Conservation (phyloP, 2,329 filamentous ascomycete genomes). For the Lasiodiplodia gonubiensis region DNA sequence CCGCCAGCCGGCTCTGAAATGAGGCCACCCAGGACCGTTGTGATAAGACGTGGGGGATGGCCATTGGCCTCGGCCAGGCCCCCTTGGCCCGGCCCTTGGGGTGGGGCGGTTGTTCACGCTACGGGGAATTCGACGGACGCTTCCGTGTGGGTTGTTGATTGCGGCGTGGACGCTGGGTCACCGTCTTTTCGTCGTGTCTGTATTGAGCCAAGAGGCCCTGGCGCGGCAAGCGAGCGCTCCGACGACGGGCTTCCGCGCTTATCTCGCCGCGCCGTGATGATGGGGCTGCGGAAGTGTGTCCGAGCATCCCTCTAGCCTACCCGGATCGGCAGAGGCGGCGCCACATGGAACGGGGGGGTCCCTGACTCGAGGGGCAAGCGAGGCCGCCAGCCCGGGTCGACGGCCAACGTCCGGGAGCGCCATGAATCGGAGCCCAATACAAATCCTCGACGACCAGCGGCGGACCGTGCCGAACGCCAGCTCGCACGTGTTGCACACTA, state of each 20-base stretch:
- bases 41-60: slow-evolving; percentile 25
- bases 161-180: slow-evolving; percentile 8
- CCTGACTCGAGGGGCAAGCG: slow-evolving; percentile 12
- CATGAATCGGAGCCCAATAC: slow-evolving; percentile 12
- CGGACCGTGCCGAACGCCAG: slow-evolving; percentile 19
- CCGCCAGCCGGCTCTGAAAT: neutral
- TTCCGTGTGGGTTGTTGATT: neutral
- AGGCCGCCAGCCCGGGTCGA: slow-evolving; percentile 1
- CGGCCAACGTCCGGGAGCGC: neutral
- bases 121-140: slow-evolving; percentile 12
- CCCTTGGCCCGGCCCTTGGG: neutral
- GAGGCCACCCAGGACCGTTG: neutral
- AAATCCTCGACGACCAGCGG: neutral
- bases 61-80: slow-evolving; percentile 4
- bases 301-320: neutral
- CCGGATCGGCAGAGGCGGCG: neutral
- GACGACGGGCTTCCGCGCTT: neutral
- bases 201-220: no score
- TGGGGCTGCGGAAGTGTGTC: neutral
- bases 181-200: neutral
- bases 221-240: neutral
- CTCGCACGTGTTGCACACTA: neutral
- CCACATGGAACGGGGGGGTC: neutral
- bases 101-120: slow-evolving; percentile 3
- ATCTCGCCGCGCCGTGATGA: neutral